Evolutionary conservation across 108 stramenopile genomes (phyloP), one percentile per base, ranked within the genome.

Genomic region (Fistulifera pelliculosa): DNA sequence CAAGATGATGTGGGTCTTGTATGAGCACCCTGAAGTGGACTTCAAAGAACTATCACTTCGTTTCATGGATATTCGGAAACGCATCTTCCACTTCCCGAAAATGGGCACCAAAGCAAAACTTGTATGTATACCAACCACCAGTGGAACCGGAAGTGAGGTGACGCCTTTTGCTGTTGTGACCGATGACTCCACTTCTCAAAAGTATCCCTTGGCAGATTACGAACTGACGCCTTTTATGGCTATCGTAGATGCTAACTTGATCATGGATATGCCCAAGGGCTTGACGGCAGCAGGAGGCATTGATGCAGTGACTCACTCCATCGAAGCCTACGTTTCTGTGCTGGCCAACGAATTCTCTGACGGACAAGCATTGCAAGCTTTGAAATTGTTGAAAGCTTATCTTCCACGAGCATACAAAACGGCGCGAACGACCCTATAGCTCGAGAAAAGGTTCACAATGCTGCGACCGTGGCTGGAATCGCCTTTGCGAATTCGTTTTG

Each of bases 141-240:
- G 59, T 26, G 71, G 71, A n/a, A 73, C 71, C 28, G 71, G 62
- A 6, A 41, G 43, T 40, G 71, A 73, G 41, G 66, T 73, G 17
- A 55, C 71, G 10, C 71, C 71, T 1, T 72, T 73, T 50, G 38
- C 71, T 23, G 71, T 71, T 1, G 49, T 71, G 10, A 71, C 70
- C 14, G 64, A 65, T 52, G 64, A 65, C 25, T 35, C 31, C 31
- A 38, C 31, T 22, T 64, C 64, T 0, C 43, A 42, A 22, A 71
- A 71, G 38, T 62, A 54, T 24, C 70, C 70, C 0, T 48, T 71
- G 14, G 58, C 60, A 0, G 44, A 42, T 4, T 71, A 71, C 53
- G 44, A 61, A 28, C 47, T 71, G 38, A 71, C 70, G 23, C 70
- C 70, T 2, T 16, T 61, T 27, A 60, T 71, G 14, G 70, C 70